Conservation (phyloP, 331 rosid genomes). For the Malus hybrid region DNA sequence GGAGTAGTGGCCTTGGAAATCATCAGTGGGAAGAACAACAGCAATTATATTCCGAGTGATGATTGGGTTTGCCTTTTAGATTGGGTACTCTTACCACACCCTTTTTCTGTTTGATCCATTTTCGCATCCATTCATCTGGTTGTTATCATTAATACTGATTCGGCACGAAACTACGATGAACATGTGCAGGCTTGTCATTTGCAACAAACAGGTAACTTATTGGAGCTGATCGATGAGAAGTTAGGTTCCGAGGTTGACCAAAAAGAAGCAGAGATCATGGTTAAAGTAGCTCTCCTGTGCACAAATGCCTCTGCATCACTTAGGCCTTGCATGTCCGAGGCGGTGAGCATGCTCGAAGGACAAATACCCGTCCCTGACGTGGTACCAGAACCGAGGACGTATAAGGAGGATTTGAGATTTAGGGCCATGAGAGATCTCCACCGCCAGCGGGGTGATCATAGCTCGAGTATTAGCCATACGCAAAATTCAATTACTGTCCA, state of each 20-base stretch:
- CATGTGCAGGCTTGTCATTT: conserved; percentile 53
- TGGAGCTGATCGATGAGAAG: conserved; percentile 59
- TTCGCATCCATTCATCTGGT: not conserved
- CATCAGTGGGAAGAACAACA: conserved; percentile 37
- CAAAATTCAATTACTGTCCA: conserved; percentile 24
- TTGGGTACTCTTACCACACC: conserved; percentile 20
- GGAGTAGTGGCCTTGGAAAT: conserved; percentile 45
- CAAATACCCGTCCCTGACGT: conserved; percentile 38
- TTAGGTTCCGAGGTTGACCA: conserved; percentile 36
- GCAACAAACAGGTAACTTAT: conserved; percentile 37
- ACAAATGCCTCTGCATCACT: conserved; percentile 46
- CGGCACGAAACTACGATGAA: not conserved
- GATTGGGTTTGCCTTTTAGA: conserved; percentile 39
- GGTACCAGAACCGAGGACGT: conserved; percentile 31
- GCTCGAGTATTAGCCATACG: conserved; percentile 36
- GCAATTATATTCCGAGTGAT: conserved; percentile 16
- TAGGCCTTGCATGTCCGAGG: conserved; percentile 31
- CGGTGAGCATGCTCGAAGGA: conserved; percentile 60
- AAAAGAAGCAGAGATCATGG: conserved; percentile 45
- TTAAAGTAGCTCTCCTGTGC: conserved; percentile 68
- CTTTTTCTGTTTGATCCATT: not conserved
- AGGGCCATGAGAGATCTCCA: conserved; percentile 64
- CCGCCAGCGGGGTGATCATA: conserved; percentile 24
- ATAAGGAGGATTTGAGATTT: conserved; percentile 55
- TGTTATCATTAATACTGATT: not conserved